Base-by-base conservation (phyloP, 768 basidiomycete species). In the Pisolithus tinctorius region DNA sequence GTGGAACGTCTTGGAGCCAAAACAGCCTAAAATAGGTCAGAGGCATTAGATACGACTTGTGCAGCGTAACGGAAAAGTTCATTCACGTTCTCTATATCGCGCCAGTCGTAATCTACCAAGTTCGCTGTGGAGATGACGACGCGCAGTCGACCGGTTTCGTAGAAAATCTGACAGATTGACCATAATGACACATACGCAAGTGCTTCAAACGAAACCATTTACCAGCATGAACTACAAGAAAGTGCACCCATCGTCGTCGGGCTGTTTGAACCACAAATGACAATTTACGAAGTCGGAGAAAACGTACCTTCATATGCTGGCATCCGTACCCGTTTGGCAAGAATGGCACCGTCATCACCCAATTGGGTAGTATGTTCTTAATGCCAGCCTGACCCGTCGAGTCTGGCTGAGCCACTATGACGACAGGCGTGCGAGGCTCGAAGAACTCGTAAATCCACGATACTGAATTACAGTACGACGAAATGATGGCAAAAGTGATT, bases 121-220 rank as follows among this genome's bases (percentile, higher is more conserved):
- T 96, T 95, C 13, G 91, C 93, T 0, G 93, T 93, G 1, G 87
- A 83, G 44, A 95, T 71, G 1, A 86, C 83, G 10, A 94, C 74
- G 2, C 93, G 82, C 30, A 95, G 70, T 36, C 89, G 80, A 9
- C 91, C 89, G 7, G 81, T 78, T 60, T 84, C 89, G 69, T 93
- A 91, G 57, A 94, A 93, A 6, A 95, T 73, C 87, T 91, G 57
- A 1, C 14, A 16, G 51, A n/a, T 47, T 47, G 4, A 37, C 8
- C 55, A 31, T 31, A 2, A 31, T 7, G 2, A 10, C 13, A 5
- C 17, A 20, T 10, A 50, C 27, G 17, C 20, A 20, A 2, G 37
- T n/a, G 45, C 1, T 14, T 14, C 14, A 46, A 17, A 13, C 0
- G 6, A 25, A 11, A 6, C 43, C 16, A 39, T 73, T 57, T 67